A percentile compares a stretch with the other conserved stretches of the same genome.
phyloP scores from a whole-genome alignment of 2,329 filamentous ascomycete species.

The Byssochlamys sp. region DNA sequence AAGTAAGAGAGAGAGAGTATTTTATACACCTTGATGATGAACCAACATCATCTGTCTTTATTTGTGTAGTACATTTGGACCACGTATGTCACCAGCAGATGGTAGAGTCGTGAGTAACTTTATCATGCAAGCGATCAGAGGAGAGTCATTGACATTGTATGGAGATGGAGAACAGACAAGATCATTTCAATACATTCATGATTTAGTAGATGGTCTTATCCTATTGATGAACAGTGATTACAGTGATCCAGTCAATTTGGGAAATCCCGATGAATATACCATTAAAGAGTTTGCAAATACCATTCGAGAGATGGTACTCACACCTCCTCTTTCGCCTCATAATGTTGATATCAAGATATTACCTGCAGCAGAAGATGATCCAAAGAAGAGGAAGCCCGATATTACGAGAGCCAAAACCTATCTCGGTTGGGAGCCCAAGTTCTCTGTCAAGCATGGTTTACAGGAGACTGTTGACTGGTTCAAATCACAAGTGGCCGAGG shows the following conservation, averaged over 20 bases:
- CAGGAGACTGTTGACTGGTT: slow-evolving; percentile 16
- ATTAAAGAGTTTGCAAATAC: slow-evolving; percentile 20
- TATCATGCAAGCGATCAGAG: slow-evolving; percentile 18
- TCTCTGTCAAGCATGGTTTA: slow-evolving; percentile 15
- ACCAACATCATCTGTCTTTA: too few relatives aligned
- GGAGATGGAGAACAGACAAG: slow-evolving; percentile 22
- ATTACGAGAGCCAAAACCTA: slow-evolving; percentile 17
- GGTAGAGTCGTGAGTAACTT: slow-evolving; percentile 26
- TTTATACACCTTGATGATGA: too few relatives aligned
- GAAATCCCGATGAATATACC: slow-evolving; percentile 20
- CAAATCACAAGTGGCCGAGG: too few relatives aligned
- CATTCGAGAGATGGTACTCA: slow-evolving; percentile 11
- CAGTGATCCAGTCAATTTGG: slow-evolving; percentile 20
- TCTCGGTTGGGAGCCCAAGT: slow-evolving; percentile 16
- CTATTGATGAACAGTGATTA: slow-evolving; percentile 20
- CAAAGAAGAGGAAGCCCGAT: slow-evolving; percentile 13
- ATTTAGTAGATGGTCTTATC: slow-evolving; percentile 21
- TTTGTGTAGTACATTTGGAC: slow-evolving; percentile 24
- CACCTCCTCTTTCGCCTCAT: slow-evolving; percentile 4
- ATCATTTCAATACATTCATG: slow-evolving; percentile 23
- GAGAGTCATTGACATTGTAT: slow-evolving; percentile 17
- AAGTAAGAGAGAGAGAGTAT: too few relatives aligned
- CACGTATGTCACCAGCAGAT: slow-evolving; percentile 20
- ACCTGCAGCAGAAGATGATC: slow-evolving; percentile 3
- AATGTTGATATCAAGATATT: too few relatives aligned